Conservation (phyloP, 1,284 basidiomycete species). For the Xanthoconium separans region DNA sequence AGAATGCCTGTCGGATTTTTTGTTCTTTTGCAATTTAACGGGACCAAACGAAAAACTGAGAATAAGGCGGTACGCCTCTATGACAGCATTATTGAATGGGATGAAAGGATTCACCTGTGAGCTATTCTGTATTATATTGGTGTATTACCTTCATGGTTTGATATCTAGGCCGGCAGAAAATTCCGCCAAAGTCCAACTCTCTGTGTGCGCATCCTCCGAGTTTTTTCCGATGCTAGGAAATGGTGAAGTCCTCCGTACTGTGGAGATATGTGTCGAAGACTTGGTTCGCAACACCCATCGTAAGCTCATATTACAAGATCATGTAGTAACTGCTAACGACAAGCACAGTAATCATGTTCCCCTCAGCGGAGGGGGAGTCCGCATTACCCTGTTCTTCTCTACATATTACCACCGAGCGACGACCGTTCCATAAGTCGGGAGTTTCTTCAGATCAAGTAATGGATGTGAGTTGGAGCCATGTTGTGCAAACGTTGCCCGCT, state of each 20-base stretch:
- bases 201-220: constrained; percentile 8
- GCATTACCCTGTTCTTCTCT: neutral
- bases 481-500: neutral
- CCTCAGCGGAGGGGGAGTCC: neutral
- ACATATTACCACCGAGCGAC: neutral
- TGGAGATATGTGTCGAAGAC: neutral
- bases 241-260: neutral
- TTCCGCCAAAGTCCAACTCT: neutral
- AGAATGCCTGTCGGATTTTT: neutral
- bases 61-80: neutral
- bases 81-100: neutral
- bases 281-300: neutral
- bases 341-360: neutral
- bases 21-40: neutral
- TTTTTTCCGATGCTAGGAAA: constrained; percentile 2
- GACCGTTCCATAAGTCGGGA: neutral
- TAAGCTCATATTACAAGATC: neutral
- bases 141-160: neutral
- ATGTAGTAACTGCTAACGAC: neutral
- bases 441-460: too few species aligned
- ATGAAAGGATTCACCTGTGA: constrained; percentile 1
- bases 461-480: neutral
- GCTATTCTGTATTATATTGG: too few species aligned
- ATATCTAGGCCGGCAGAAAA: neutral
- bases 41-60: neutral